phyloP scores from a whole-genome alignment of 176 grass and related monocot genomes.

The Themeda triandra region DNA sequence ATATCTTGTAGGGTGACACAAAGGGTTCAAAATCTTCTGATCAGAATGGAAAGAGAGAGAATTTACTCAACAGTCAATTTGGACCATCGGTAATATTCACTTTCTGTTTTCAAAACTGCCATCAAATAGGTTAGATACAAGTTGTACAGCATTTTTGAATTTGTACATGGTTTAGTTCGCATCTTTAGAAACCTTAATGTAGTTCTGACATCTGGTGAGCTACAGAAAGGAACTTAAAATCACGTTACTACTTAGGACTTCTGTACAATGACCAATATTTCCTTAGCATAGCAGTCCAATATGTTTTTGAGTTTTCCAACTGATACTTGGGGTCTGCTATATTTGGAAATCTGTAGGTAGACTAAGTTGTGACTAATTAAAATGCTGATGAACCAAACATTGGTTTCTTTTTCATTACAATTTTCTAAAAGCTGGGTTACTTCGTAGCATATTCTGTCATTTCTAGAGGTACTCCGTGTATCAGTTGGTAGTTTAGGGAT shows the following conservation, averaged over 20 bases:
- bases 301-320: background rate
- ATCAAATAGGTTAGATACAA: background rate
- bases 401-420: background rate
- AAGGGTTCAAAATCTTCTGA: constrained; percentile 56
- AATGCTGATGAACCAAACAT: background rate
- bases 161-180: too few species aligned
- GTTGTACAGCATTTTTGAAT: too few species aligned
- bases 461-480: background rate
- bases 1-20: constrained; percentile 52
- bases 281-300: background rate
- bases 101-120: background rate
- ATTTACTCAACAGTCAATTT: constrained; percentile 40
- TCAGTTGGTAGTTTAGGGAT: background rate
- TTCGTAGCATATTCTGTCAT: background rate
- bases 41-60: constrained; percentile 55
- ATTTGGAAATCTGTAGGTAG: background rate
- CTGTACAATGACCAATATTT: background rate
- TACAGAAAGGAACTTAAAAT: background rate
- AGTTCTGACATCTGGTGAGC: background rate
- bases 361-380: background rate
- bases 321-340: background rate
- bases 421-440: background rate
- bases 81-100: constrained; percentile 46
- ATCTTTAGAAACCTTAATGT: background rate
- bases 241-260: background rate